Conservation (phyloP, 1,139 yeast species). For the Geotrichum aggregatum region DNA sequence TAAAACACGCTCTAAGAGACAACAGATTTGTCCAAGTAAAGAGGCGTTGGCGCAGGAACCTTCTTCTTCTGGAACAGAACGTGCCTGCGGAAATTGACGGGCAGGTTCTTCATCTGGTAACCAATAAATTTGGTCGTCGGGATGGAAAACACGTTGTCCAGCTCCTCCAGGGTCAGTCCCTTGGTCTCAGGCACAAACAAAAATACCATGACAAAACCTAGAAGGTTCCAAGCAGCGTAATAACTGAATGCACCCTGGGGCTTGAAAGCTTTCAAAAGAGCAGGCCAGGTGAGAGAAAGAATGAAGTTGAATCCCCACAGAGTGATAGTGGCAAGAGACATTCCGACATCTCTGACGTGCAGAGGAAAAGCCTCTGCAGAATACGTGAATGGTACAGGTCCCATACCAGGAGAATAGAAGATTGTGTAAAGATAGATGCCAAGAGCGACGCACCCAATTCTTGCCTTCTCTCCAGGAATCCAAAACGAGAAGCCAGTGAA, state of each 20-base stretch:
- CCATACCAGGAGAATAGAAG: conserved; percentile 81
- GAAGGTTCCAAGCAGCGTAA: conserved; percentile 82
- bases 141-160: conserved; percentile 46
- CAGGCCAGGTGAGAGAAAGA: conserved; percentile 80
- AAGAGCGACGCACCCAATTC: conserved; percentile 60
- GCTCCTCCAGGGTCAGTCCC: conserved; percentile 55
- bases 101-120: conserved; percentile 37
- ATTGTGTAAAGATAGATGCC: conserved; percentile 73
- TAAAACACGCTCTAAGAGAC: not conserved
- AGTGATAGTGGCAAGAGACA: conserved; percentile 80
- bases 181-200: conserved; percentile 60
- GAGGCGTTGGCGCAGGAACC: conserved; percentile 27
- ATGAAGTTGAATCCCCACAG: conserved; percentile 84
- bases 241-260: conserved; percentile 85
- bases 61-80: conserved; percentile 27
- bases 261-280: conserved; percentile 58
- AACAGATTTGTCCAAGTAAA: conserved; percentile 18
- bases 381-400: conserved; percentile 87
- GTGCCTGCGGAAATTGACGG: conserved; percentile 31
- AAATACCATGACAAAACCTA: conserved; percentile 52
- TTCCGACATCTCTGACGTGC: conserved; percentile 79
- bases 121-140: conserved; percentile 36
- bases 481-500: conserved; percentile 76
- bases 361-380: conserved; percentile 86
- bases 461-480: conserved; percentile 52